Evolutionary conservation across 2,329 filamentous ascomycete genomes (phyloP), one percentile per base, ranked within the genome.

Genomic region (Thielaviopsis ethacetica): DNA sequence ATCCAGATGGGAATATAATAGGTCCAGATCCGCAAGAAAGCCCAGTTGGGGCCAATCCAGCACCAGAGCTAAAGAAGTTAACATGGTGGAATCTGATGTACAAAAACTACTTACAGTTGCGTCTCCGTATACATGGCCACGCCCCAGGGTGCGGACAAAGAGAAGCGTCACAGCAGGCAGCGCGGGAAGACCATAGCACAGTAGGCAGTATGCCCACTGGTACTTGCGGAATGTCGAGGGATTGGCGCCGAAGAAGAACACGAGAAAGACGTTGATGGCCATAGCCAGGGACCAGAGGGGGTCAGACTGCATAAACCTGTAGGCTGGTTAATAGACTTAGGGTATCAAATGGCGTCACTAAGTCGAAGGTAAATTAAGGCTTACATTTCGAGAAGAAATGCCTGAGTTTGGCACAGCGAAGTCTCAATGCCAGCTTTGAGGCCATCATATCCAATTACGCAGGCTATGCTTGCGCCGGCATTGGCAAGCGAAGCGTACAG

Each of bases 221-320:
- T 86, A 86, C 53, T 78, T 78, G n/a, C 79, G 77, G 66, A 90
- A 89, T 56, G 85, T 83, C 7, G 83, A 84, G 0, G 79, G 78
- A 53, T 74, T 80, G 54, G 76, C 75, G n/a, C 76, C 73, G 63
- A 76, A 77, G 69, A 81, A 82, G 67, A 82, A 82, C 61, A 82
- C 79, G 56, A 91, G 76, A 65, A 85, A 87, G 62, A 91, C 87
- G 66, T 91, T 93, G 66, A 85, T 75, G 2, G 87, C 86, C 87
- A 93, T 91, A 63, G 85, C 85, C 58, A 90, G 79, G 0, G 85
- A 86, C 86, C 84, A 90, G 71, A 86, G 78, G 0, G 84, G 82
- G 69, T 88, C 85, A 5, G 84, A 85, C 63, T 85, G 83, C 80
- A 87, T 85, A 68, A 88, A 89, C 81, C 83, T 88, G 44, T 17